A percentile compares a stretch with the other conserved stretches of the same genome.
Conservation (phyloP, 352 stramenopile genomes). For the Achlya hypogyna region DNA sequence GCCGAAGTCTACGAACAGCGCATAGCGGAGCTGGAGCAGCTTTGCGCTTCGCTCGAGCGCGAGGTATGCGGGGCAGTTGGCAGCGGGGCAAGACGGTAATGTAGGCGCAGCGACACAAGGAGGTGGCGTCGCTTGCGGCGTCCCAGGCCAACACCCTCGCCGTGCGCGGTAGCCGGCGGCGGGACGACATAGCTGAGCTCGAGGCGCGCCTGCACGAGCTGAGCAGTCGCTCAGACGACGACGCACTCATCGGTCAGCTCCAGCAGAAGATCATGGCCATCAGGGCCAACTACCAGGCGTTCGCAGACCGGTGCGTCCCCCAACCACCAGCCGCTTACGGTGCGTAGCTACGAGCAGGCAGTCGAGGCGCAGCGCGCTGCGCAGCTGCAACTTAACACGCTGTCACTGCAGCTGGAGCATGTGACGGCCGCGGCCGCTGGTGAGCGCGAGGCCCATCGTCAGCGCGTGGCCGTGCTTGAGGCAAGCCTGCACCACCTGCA, state of each 20-base stretch:
- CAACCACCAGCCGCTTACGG: background rate
- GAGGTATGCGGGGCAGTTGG: too few relatives aligned
- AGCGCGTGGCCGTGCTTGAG: conserved; percentile 37
- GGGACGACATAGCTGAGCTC: conserved; percentile 41
- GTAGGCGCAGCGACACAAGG: conserved; percentile 30
- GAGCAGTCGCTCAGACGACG: conserved; percentile 77
- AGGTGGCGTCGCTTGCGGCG: conserved; percentile 50
- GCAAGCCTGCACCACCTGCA: conserved; percentile 39
- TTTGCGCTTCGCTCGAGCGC: conserved; percentile 54
- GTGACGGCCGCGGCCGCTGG: conserved; percentile 38
- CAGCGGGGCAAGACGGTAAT: too few relatives aligned
- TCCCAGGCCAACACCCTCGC: conserved; percentile 51
- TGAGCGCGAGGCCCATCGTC: conserved; percentile 25
- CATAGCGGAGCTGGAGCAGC: conserved; percentile 61
- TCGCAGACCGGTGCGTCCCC: conserved; percentile 23
- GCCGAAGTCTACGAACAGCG: conserved; percentile 27
- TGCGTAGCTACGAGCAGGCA: conserved; percentile 45
- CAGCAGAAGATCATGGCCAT: conserved; percentile 86
- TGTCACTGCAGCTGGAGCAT: conserved; percentile 37
- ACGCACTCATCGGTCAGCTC: conserved; percentile 82
- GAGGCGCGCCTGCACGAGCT: conserved; percentile 60
- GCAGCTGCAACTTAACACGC: conserved; percentile 34
- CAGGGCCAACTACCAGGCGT: conserved; percentile 78
- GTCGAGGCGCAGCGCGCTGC: conserved; percentile 43
- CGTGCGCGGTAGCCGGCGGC: conserved; percentile 30